These are phyloP conservation scores for Claviceps sorghi DNA, from an alignment of 2,329 filamentous ascomycete genomes.

Conservation along the genomic window DNA sequence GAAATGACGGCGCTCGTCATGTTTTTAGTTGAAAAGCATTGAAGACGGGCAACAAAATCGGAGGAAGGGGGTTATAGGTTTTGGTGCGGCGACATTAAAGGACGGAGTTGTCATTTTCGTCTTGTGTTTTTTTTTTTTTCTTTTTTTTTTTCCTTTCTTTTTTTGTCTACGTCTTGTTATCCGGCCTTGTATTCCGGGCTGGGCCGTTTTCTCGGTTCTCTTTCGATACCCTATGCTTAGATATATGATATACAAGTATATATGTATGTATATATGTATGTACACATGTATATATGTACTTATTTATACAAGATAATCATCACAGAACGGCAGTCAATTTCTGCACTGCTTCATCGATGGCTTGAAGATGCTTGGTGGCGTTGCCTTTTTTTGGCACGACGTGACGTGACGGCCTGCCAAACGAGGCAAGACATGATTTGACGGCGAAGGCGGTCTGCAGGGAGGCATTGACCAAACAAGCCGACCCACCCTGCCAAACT, in stretches of 20 bases:
- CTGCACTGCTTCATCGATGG: not conserved
- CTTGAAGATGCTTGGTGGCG: not conserved
- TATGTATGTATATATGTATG: too few species aligned
- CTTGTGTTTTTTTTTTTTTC: not conserved
- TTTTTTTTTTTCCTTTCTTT: too few species aligned
- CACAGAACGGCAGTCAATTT: not conserved
- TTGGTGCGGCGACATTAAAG: not conserved
- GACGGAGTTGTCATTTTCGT: not conserved
- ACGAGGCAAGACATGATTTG: too few species aligned
- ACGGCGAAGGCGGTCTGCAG: too few species aligned
- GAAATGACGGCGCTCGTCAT: not conserved
- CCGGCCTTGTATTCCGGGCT: not conserved
- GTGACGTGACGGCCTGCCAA: too few species aligned
- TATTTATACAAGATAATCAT: not conserved
- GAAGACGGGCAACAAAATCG: not conserved
- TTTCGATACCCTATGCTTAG: conserved; percentile 12
- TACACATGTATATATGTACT: too few species aligned
- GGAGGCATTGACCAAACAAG: too few species aligned
- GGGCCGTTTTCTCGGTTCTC: conserved; percentile 1
- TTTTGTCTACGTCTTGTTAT: too few species aligned
- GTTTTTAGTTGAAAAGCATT: not conserved
- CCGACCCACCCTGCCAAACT: too few species aligned
- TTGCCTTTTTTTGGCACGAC: too few species aligned
- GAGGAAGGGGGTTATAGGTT: not conserved
- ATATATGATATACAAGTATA: too few species aligned